A percentile compares a stretch with the other conserved stretches of the same genome.
Evolutionary conservation across 768 basidiomycete species (phyloP).

Genomic region (Cytidiella melzeri): DNA sequence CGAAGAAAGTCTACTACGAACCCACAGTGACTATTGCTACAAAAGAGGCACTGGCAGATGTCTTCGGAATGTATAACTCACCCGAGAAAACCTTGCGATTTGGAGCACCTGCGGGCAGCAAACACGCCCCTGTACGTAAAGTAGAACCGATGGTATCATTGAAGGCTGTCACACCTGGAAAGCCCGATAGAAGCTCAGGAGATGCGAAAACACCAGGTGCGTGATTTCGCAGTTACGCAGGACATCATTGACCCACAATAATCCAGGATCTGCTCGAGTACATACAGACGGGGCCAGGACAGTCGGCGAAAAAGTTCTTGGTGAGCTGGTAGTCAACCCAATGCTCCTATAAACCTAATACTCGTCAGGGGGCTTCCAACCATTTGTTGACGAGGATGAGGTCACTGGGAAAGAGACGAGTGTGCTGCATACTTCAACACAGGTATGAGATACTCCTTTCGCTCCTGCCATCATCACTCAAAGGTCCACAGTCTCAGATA

Average conservation of each 20-base stretch:
- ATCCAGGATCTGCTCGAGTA: background rate
- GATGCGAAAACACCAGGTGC: conserved; percentile 32
- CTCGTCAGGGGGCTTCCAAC: conserved; percentile 58
- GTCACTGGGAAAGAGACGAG: conserved; percentile 35
- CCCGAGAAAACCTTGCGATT: conserved; percentile 67
- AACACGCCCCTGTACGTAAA: conserved; percentile 65
- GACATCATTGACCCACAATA: background rate
- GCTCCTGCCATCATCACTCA: too few species aligned
- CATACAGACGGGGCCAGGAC: background rate
- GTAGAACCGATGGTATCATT: conserved; percentile 41
- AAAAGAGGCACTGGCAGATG: conserved; percentile 88
- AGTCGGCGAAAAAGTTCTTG: background rate
- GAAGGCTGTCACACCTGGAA: conserved; percentile 11
- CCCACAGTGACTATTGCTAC: conserved; percentile 96
- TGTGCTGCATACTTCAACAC: conserved; percentile 27
- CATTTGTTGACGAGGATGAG: conserved; percentile 62
- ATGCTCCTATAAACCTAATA: too few species aligned
- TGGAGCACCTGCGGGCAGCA: conserved; percentile 48
- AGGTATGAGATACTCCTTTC: too few species aligned
- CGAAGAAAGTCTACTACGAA: conserved; percentile 42
- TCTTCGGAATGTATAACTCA: conserved; percentile 95
- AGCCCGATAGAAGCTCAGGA: conserved; percentile 23
- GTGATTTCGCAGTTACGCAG: conserved; percentile 8
- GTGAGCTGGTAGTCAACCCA: background rate
- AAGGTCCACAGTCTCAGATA: too few species aligned